Base-by-base conservation (phyloP, 257 asterid species). In the Cinchona pubescens region DNA sequence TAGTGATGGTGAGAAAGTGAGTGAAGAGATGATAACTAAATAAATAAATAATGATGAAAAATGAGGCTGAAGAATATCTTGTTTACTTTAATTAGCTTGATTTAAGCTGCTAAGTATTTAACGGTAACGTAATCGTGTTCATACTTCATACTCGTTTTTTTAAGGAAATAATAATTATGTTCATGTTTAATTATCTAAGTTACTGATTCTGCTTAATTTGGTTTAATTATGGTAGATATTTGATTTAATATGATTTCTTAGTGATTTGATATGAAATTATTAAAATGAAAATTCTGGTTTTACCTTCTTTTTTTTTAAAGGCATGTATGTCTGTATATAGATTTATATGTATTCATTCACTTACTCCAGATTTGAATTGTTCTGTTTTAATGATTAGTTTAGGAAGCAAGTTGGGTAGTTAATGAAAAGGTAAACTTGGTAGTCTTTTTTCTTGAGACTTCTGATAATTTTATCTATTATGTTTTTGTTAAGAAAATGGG, bases 401-500 rank as follows among this genome's bases (percentile, higher is more conserved):
- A 21, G 21, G 21, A 32, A 71, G 63, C 34, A 23, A 29, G 8
- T 10, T 53, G 16, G 40, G 16, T 48, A 10, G 34, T 2, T 18
- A 66, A 55, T n/a, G n/a, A n/a, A n/a, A n/a, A 67, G 53, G 37
- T 75, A 27, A 55, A 67, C 60, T 55, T 29, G 48, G 25, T 69
- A 69, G 34, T 43, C 45, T 10, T 67, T n/a, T 29, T 45, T n/a
- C 0, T 45, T 15, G 12, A 34, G 32, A 68, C 35, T 15, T 21
- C 1, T 1, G 51, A 68, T 56, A 10, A 1, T 19, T 23, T n/a
- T n/a, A 15, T 12, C 10, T 58, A n/a, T 25, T 16, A 35, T n/a
- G n/a, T n/a, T n/a, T n/a, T n/a, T n/a, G 75, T 43, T 67, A 19
- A 53, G 75, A 56, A 30, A 75, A 61, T 67, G 79, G 58, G n/a